Conservation (phyloP, 2,329 filamentous ascomycete genomes). For the Hymenoscyphus infarciens region DNA sequence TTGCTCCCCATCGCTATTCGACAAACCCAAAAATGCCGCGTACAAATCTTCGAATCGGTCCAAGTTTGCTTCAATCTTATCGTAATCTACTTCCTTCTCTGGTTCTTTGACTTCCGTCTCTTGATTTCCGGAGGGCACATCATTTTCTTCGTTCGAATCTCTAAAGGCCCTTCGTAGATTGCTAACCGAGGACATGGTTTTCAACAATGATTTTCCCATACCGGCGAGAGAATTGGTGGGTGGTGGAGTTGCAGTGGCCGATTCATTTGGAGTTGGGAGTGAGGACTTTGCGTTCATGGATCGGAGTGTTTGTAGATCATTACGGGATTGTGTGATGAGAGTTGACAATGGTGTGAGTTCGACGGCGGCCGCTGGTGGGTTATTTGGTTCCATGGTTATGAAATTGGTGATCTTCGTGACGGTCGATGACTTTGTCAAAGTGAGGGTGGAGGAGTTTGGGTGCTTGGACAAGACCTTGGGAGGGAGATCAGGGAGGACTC, state of each 20-base stretch:
- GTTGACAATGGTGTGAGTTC: constrained; percentile 14
- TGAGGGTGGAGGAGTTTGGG: neutral
- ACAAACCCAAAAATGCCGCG: constrained; percentile 2
- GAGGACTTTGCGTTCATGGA: neutral
- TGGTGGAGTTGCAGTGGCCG: neutral
- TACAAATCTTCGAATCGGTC: constrained; percentile 21
- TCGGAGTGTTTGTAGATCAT: constrained; percentile 8
- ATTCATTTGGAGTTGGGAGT: neutral
- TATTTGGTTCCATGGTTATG: neutral
- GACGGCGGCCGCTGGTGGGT: neutral
- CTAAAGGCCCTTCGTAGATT: neutral
- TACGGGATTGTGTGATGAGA: constrained; percentile 14
- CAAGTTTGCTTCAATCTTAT: constrained; percentile 16
- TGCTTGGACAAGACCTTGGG: neutral
- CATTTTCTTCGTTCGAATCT: neutral
- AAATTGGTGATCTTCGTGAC: neutral
- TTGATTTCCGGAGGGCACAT: neutral
- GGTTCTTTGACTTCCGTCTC: neutral
- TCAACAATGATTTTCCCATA: neutral
- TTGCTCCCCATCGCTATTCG: neutral
- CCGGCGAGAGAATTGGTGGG: neutral
- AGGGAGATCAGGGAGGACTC: neutral
- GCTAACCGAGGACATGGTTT: neutral
- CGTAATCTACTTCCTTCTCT: constrained; percentile 15
- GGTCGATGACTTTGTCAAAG: neutral